Base-by-base conservation (phyloP, 768 basidiomycete species). In the Leccinum imitatum region DNA sequence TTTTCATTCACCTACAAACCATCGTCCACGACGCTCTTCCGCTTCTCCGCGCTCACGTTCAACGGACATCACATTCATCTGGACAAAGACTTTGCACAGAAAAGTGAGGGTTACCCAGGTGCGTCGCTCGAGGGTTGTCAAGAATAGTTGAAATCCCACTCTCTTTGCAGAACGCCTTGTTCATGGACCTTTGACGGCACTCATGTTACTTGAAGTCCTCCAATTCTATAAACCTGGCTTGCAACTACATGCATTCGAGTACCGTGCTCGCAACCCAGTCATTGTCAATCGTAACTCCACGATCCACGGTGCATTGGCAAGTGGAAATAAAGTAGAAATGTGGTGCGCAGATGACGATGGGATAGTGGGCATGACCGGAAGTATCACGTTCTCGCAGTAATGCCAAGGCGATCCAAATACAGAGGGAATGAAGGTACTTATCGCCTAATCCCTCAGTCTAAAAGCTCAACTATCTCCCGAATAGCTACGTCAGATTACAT, bases 51-150 rank as follows among this genome's bases (percentile, higher is more conserved):
- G 19, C 77, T 95, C 23, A 93, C 87, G 64, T 92, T 91, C 77
- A 94, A 95, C 65, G 89, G 84, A 13, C 92, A 95, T 64, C 81
- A 85, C 64, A 90, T 95, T 63, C 92, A 95, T 73, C 81, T 93
- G 27, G 90, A 93, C 74, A 84, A 84, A 59, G 83, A 86, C 23
- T 91, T 87, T 68, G 84, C 89, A 6, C 84, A 81, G 48, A 73
- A 75, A 25, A 78, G 76, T 19, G 89, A 94, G 73, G 89, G 89
- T 8, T 91, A 91, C 63, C 81, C 86, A 62, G 90, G 89, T 85
- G 63, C 55, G 59, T 58, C 7, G 23, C 46, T 27, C 4, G 30
- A 46, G 7, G 5, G 31, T 37, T 25, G 23, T 41, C 31, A 17
- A 33, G 30, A 23, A 47, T 23, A 41, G 17, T n/a, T 41, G 41